Base-by-base conservation (phyloP, 257 asterid genomes). In the Asclepias syriaca region DNA sequence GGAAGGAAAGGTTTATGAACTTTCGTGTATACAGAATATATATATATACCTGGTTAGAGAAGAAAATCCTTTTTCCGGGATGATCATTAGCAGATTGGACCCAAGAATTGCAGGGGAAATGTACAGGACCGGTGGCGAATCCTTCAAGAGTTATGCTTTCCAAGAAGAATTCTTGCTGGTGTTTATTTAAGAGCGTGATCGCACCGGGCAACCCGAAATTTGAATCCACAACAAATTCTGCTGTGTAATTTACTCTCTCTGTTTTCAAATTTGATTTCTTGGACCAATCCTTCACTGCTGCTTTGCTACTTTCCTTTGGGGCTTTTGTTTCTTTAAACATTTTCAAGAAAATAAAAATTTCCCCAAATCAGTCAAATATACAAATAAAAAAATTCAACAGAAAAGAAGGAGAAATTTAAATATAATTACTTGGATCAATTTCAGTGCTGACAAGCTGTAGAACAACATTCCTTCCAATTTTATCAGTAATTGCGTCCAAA, bases 81-180 rank as follows among this genome's bases (percentile, higher is more conserved):
- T 88, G 90, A 79, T 88, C 82, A 78, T 84, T 94, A 74, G 61
- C 77, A 71, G 97, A 79, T 74, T 92, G 99, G 50, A 95, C 97
- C 98, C 96, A 92, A 24, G 98, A 91, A 72, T 88, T 84, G 78
- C 98, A 89, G 77, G 99, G 90, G 54, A 95, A 95, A 72, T 91
- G 95, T 29, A 92, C 84, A 3, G 97, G 90, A 13, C 99, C 99
- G 75, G 89, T 83, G 57, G 91, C 88, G 80, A 94, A 90, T 2
- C 97, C 99, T 73, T 95, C 96, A n/a, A 95, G 68, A 3, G 91
- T 87, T 37, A 95, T 90, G 66, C 96, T 90, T 75, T 91, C 98
- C n/a, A 95, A 48, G 59, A 88, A 92, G 79, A 95, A 95, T 71
- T 92, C 99, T 68, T 85, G 83, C 37, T 92, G 98, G 79, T 91